These are phyloP conservation scores for Boletus smithii DNA, from an alignment of 1,284 basidiomycete genomes.

Conservation along the genomic window DNA sequence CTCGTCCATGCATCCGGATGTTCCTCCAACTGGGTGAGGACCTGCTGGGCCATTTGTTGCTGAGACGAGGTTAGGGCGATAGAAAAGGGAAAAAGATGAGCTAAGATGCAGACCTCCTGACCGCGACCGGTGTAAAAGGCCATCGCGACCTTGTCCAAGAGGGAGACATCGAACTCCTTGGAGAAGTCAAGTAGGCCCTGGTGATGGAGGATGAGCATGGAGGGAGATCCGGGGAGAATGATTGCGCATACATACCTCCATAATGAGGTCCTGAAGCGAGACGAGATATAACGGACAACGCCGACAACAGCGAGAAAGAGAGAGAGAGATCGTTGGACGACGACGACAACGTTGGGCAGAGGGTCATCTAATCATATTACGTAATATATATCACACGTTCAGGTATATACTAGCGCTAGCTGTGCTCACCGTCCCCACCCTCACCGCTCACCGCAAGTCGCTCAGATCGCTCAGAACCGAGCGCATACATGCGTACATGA, in stretches of 20 bases:
- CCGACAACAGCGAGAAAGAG: slow-evolving; percentile 13
- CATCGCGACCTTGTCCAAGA: slow-evolving; percentile 84
- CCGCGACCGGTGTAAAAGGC: slow-evolving; percentile 81
- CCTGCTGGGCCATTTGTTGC: slow-evolving; percentile 90
- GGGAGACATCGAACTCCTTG: slow-evolving; percentile 77
- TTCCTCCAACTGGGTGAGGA: slow-evolving; percentile 95
- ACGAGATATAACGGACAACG: slow-evolving; percentile 1
- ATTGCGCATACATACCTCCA: slow-evolving; percentile 36
- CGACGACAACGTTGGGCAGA: slow-evolving; percentile 41
- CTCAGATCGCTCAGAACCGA: background rate
- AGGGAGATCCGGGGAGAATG: slow-evolving; percentile 17
- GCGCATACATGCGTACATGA: background rate
- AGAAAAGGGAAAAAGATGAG: slow-evolving; percentile 6
- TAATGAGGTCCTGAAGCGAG: slow-evolving; percentile 17
- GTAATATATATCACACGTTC: slow-evolving; percentile 31
- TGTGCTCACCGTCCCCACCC: background rate
- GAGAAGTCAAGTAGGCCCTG: slow-evolving; percentile 86
- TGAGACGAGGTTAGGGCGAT: slow-evolving; percentile 34
- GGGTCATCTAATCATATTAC: slow-evolving; percentile 41
- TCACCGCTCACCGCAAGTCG: background rate
- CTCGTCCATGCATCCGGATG: slow-evolving; percentile 98
- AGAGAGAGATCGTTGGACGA: slow-evolving; percentile 22
- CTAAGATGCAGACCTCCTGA: slow-evolving; percentile 54
- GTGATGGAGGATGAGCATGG: slow-evolving; percentile 22
- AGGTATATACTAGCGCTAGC: too few relatives aligned